Conservation (phyloP, 208 protist genomes). For the Leishmania braziliensis region DNA sequence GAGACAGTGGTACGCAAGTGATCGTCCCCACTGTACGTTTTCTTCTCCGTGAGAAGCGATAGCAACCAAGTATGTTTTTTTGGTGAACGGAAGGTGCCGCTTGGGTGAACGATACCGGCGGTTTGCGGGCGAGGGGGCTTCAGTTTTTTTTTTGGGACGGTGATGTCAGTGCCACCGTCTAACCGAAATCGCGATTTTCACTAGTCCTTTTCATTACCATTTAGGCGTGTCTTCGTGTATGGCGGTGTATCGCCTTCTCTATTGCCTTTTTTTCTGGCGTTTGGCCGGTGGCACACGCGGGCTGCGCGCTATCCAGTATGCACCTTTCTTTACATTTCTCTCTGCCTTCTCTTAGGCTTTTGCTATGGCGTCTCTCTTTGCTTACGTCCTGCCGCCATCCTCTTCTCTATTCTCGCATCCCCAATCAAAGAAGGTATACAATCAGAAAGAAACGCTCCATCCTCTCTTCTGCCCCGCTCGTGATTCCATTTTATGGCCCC, state of each 20-base stretch:
- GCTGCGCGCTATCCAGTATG: background rate
- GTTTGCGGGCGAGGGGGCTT: background rate
- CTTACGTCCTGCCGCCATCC: background rate
- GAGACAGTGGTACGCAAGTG: slow-evolving; percentile 26
- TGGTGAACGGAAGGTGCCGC: background rate
- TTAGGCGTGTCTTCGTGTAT: background rate
- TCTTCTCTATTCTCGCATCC: background rate
- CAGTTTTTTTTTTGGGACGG: too few species aligned
- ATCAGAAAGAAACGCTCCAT: background rate
- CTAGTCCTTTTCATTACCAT: background rate
- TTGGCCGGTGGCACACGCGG: background rate
- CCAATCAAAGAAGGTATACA: background rate
- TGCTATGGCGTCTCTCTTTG: background rate
- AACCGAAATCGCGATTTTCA: background rate
- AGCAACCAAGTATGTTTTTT: background rate
- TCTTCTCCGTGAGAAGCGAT: background rate
- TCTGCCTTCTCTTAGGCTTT: background rate
- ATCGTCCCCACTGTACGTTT: background rate
- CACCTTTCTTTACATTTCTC: background rate
- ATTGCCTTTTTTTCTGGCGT: background rate
- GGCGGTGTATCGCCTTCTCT: background rate
- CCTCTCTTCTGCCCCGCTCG: background rate
- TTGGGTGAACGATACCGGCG: background rate
- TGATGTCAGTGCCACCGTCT: background rate
- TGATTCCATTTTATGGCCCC: background rate